Base-by-base conservation (phyloP, 768 basidiomycete species). In the Erythrobasidium yunnanense region DNA sequence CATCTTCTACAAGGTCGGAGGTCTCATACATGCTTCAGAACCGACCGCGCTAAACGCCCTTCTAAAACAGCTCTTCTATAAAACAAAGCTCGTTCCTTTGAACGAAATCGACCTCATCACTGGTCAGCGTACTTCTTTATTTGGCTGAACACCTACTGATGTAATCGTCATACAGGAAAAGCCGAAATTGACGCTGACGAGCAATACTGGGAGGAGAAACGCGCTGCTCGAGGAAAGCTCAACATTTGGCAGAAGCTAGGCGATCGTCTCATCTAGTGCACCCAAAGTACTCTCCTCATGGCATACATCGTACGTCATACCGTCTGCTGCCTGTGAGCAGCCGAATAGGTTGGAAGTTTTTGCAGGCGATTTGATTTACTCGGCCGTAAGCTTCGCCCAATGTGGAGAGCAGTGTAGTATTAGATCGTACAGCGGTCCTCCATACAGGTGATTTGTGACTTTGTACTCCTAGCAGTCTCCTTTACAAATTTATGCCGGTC, bases 71-170 rank as follows among this genome's bases (percentile, higher is more conserved):
- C 6, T 72, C 46, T 22, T 23, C n/a, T 27, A 66, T 66, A 66
- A 67, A 55, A 70, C 73, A 1, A 67, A 66, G 47, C 13, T 66
- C 22, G 56, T 73, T 60, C 62, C 50, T 1, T 62, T 46, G 2
- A 35, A 27, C 34, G 70, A 71, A 35, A 67, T 74, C 55, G 73
- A 74, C 38, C 67, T 74, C 50, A 13, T 70, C 66, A 55, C 58
- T 4, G 66, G 69, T 8, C n/a, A 42, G n/a, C n/a, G 38, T n/a
- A 42, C 38, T 42, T n/a, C 11, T 11, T 11, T 42, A 11, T 42
- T n/a, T 42, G 38, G 38, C 38, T 42, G 38, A 42, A 11, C 11
- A n/a, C 11, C 38, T n/a, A 11, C n/a, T 11, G 11, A 11, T 42
- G n/a, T 42, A 42, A 42, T 42, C n/a, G 11, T 8, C 23, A 27